phyloP scores from a whole-genome alignment of 345 rosid species.

The Hibiscus trionum region DNA sequence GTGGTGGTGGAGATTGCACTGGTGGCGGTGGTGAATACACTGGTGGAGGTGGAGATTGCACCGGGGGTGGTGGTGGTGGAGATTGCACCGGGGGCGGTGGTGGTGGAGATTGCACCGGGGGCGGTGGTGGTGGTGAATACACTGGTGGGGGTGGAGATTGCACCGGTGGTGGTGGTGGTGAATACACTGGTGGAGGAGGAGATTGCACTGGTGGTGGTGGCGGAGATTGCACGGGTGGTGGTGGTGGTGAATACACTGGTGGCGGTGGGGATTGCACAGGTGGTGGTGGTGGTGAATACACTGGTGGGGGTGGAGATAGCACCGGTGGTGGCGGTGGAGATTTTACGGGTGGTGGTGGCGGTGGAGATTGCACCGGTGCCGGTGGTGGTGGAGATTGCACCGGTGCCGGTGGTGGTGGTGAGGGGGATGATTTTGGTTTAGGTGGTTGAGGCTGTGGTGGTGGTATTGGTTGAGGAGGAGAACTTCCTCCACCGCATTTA shows the following conservation, averaged over 20 bases:
- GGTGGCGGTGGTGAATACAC: not conserved
- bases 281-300: too few species aligned
- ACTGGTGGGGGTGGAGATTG: not conserved
- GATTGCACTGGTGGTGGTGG: not conserved
- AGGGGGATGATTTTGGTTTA: not conserved
- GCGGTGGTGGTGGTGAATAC: not conserved
- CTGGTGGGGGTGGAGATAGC: too few species aligned
- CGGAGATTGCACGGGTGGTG: not conserved
- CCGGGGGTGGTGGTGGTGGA: not conserved
- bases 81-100: not conserved
- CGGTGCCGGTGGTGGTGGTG: not conserved
- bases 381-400: not conserved
- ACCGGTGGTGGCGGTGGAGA: not conserved
- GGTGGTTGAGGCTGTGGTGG: not conserved
- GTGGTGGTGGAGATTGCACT: not conserved
- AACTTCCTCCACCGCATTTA: slow-evolving; percentile 22
- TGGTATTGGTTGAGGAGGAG: slow-evolving; percentile 12
- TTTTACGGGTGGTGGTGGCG: too few species aligned
- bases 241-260: not conserved
- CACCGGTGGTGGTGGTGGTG: not conserved
- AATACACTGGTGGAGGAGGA: not conserved
- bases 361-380: not conserved
- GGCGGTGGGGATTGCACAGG: not conserved
- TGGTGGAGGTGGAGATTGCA: not conserved
- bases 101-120: not conserved